A percentile compares a stretch with the other conserved stretches of the same genome.
These are phyloP conservation scores for Lindgomyces ingoldianus DNA, from an alignment of 495 filamentous ascomycete genomes.

Conservation along the genomic window DNA sequence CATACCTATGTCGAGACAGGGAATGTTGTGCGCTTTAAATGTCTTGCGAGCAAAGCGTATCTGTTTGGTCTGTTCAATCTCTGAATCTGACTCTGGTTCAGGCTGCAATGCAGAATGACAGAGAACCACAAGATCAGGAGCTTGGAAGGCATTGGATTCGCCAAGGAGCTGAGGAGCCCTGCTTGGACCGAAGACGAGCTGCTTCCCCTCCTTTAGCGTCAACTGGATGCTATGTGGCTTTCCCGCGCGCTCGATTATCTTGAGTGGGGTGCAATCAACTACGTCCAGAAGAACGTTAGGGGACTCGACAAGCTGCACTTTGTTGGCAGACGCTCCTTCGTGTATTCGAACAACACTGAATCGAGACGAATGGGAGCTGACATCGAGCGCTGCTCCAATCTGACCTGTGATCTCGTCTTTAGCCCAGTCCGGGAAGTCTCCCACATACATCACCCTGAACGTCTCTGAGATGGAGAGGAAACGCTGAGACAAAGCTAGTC, in stretches of 20 bases:
- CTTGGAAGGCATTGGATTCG: not conserved
- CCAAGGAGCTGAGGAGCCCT: not conserved
- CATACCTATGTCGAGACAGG: conserved; percentile 20
- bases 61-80: conserved; percentile 1
- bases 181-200: conserved; percentile 15
- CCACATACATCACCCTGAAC: conserved; percentile 33
- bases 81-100: not conserved
- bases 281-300: conserved; percentile 22
- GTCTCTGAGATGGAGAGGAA: conserved; percentile 11
- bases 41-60: conserved; percentile 17
- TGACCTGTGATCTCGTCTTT: conserved; percentile 26
- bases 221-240: not conserved
- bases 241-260: not conserved
- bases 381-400: conserved; percentile 31
- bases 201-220: conserved; percentile 17
- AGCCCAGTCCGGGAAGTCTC: conserved; percentile 24
- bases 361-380: conserved; percentile 23
- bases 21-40: conserved; percentile 18
- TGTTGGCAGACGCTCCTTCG: conserved; percentile 6
- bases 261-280: conserved; percentile 24
- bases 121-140: conserved; percentile 33
- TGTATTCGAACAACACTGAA: conserved; percentile 30
- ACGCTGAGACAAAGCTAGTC: conserved; percentile 20
- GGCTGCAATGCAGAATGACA: conserved; percentile 9
- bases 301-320: conserved; percentile 23